Base-by-base conservation (phyloP, 2,329 filamentous ascomycete species). In the Penicillium hordei region DNA sequence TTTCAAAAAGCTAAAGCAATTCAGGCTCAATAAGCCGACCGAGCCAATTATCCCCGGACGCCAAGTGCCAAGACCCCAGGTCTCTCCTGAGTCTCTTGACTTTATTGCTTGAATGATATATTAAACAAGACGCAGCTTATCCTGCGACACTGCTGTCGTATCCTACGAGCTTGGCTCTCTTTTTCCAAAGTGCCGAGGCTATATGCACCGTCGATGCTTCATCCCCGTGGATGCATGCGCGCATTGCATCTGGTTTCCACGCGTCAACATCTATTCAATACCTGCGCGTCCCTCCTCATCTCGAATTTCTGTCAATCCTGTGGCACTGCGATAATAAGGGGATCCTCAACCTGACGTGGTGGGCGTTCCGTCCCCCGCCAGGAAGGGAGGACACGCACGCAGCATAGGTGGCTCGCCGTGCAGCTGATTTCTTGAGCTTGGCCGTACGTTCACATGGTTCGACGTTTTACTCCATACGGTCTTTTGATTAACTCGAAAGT, bases 11-110 rank as follows among this genome's bases (percentile, higher is more conserved):
- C 9, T 6, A 44, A 52, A 48, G 25, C 42, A 53, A 44, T 44
- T 56, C 19, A 10, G 57, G 59, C 53, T 56, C 25, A 38, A 54
- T 10, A 23, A 57, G 51, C 59, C 59, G 57, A 62, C 44, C 48
- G 33, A 54, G n/a, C 53, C 55, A 58, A 57, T 59, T 48, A 34
- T 50, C 55, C 46, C 52, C 50, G n/a, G 42, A 63, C 49, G 61
- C 63, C 61, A 64, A 65, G 61, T 42, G 58, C 60, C 63, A 60
- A 59, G 57, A 54, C 45, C 52, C 51, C 60, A 55, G 55, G 38
- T 46, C 4, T 46, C 50, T 36, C 40, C 31, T 52, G 29, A 27
- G 15, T 31, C 27, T 55, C 55, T 55, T 52, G 51, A 29, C 43
- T 45, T 50, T 48, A 60, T 58, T 55, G 59, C 48, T 57, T 60